phyloP scores from a whole-genome alignment of 1,284 basidiomycete genomes.

The Cryptococcus maquisensis region DNA sequence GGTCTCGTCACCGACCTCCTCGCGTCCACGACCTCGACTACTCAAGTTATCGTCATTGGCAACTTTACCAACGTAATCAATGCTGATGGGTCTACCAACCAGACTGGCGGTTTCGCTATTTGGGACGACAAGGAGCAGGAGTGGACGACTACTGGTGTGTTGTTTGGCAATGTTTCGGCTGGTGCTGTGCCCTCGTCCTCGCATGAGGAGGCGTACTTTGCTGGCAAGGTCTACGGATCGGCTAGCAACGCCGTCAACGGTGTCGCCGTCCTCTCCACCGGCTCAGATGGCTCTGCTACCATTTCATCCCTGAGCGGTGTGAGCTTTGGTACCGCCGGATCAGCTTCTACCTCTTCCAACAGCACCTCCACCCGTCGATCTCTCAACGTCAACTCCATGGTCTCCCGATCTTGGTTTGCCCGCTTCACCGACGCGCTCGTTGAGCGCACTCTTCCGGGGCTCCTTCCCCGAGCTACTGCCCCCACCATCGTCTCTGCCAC shows the following conservation, averaged over 20 bases:
- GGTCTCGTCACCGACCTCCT: constrained; percentile 65
- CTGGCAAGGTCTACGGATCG: constrained; percentile 49
- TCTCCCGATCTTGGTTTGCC: constrained; percentile 36
- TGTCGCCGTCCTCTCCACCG: constrained; percentile 47
- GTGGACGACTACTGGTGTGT: constrained; percentile 68
- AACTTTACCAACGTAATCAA: constrained; percentile 63
- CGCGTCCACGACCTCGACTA: constrained; percentile 48
- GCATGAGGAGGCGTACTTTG: constrained; percentile 40
- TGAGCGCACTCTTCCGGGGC: constrained; percentile 22
- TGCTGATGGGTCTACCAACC: constrained; percentile 46
- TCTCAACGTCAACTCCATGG: constrained; percentile 52
- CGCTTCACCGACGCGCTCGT: constrained; percentile 28
- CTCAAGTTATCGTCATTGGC: constrained; percentile 64
- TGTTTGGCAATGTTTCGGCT: constrained; percentile 64
- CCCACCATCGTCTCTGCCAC: constrained; percentile 51
- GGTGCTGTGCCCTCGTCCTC: constrained; percentile 57
- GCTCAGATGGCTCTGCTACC: constrained; percentile 28
- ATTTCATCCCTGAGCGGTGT: constrained; percentile 33
- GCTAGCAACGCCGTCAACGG: constrained; percentile 48
- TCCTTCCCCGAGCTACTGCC: constrained; percentile 54
- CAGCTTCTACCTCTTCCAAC: constrained; percentile 16
- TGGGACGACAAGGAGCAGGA: constrained; percentile 64
- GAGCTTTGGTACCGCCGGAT: constrained; percentile 27
- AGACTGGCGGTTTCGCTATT: constrained; percentile 66
- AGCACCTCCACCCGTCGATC: constrained; percentile 49